Base-by-base conservation (phyloP, 805 yeast genomes). In the Yamadazyma philogaea region DNA sequence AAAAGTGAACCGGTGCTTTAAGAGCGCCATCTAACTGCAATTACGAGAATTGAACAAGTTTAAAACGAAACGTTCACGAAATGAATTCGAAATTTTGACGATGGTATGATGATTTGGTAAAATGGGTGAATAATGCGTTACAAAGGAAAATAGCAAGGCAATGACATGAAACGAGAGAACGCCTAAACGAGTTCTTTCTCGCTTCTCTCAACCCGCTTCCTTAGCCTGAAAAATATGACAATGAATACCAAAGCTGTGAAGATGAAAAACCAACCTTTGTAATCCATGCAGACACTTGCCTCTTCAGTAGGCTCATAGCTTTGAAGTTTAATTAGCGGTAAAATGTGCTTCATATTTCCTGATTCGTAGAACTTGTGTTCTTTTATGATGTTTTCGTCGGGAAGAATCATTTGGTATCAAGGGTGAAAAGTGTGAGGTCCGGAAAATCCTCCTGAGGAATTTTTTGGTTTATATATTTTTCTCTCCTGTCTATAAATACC, bases 281-380 rank as follows among this genome's bases (percentile, higher is more conserved):
- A 19, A 18, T 28, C 34, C 16, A 34, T 14, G 15, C 37, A 18
- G 1, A 20, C 6, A 19, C 15, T 3, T 2, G 35, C 22, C 3
- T 40, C 43, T 7, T 21, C 34, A 5, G 28, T 16, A 12, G 34
- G 12, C 20, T 51, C 54, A 39, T 59, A 58, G 34, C 52, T 53
- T 42, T 57, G 60, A 34, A 48, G 41, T 30, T 54, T 55, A 31
- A 53, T 50, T 27, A 56, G 48, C 2, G 61, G 61, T 37, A 56
- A 38, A 5, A 57, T 47, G 43, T 56, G 48, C 37, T 55, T 56
- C 18, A 54, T 36, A 40, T 59, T 56, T 15, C 64, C 64, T 0
- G 63, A 47, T 11, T 59, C 64, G 41, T 61, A 60, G 50, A 56
- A 61, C 14, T 55, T 56, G 49, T 61, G 65, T 37, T 61, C 66